Base-by-base conservation (phyloP, 2,329 filamentous ascomycete genomes). In the Talaromyces verruculosus region DNA sequence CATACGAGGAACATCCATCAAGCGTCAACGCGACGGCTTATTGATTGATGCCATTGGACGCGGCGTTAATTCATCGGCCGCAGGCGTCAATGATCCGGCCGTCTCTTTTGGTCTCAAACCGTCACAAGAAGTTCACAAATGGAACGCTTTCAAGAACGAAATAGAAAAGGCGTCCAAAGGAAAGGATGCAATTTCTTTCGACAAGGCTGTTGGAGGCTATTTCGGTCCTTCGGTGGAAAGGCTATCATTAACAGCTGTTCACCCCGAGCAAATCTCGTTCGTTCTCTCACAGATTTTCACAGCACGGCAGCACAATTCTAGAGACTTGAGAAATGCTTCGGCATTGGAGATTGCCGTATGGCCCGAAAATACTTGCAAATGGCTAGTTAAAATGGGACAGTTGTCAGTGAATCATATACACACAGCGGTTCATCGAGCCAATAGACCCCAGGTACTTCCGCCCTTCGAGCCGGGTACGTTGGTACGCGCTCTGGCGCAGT, bases 1-100 rank as follows among this genome's bases (percentile, higher is more conserved):
- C 35, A 68, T 72, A 10, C 69, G 70, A 3, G 73, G 71, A 6
- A 68, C 71, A 17, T 76, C 73, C 28, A 71, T 77, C n/a, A 81
- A 81, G 70, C 74, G 78, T 8, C 73, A 76, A 6, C 73, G 77
- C 22, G 77, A 79, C 62, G 78, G 78, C 11, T 72, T 80, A 15
- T 69, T 81, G 25, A 77, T 80, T 37, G 78, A 81, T 68, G 77
- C 79, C 10, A 79, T 81, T 66, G 79, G 79, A 10, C 76, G 78
- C 39, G 79, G 79, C 55, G 77, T 80, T 60, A 74, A 72, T 15
- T 74, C 73, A 7, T 70, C 71, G 49, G 69, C 75, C 25, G 74
- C 72, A 70, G 74, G 75, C 39, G 63, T 68, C n/a, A 58, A 15
- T 53, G 61, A 61, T 15, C 65, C 70, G 8, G 72, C 72, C 1